Evolutionary conservation across 192 early-diverging fungal species (phyloP).

Genomic region (Coemansia sp.): DNA sequence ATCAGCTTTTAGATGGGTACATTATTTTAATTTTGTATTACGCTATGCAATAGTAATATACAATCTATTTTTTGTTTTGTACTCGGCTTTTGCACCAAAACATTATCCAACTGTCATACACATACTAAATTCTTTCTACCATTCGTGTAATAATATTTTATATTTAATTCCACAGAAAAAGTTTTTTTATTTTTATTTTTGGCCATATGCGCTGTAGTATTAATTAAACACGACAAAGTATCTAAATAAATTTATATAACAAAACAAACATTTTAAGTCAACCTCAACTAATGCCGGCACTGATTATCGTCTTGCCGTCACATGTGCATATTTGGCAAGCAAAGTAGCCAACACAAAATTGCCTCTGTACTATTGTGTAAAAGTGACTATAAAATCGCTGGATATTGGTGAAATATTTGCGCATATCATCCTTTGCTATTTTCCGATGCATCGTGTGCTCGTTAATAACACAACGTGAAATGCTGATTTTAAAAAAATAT

Average conservation of each 20-base stretch:
- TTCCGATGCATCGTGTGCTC: constrained; percentile 57
- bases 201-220: no score
- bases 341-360: constrained; percentile 27
- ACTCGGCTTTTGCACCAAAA: no score
- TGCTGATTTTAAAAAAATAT: constrained; percentile 70
- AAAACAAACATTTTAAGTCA: not conserved
- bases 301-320: not conserved
- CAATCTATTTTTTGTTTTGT: no score
- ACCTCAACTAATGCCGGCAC: not conserved
- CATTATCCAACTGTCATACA: no score
- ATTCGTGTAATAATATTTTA: no score
- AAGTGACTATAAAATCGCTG: not conserved
- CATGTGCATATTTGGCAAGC: constrained; percentile 5
- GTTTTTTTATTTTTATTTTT: no score
- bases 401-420: constrained; percentile 38
- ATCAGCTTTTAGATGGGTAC: no score
- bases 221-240: no score
- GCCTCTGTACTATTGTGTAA: constrained; percentile 20
- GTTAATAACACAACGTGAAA: constrained; percentile 67
- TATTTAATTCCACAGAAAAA: no score
- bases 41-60: no score
- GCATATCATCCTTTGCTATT: constrained; percentile 53
- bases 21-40: no score
- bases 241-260: not conserved
- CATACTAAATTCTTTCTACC: no score